Evolutionary conservation across 257 asterid species (phyloP).

Genomic region (Solanum ahanhuiri): DNA sequence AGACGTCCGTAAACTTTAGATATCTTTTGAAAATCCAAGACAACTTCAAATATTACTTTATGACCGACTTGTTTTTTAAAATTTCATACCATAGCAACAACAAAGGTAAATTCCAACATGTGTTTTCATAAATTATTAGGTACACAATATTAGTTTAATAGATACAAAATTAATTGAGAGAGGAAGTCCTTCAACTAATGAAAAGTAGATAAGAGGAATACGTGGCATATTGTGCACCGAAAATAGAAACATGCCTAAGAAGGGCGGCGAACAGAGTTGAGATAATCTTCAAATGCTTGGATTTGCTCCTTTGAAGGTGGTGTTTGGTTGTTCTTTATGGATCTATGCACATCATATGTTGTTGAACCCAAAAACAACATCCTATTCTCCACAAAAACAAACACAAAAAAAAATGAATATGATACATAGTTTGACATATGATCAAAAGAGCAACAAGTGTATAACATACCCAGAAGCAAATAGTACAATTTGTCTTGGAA

Average conservation of each 20-base stretch:
- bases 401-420: background rate
- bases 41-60: no score
- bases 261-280: constrained; percentile 34
- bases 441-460: background rate
- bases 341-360: constrained; percentile 56
- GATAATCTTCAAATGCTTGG: constrained; percentile 36
- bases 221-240: background rate
- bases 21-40: no score
- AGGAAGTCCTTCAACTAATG: background rate
- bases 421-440: background rate
- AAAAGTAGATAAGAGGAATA: background rate
- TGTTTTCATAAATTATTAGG: no score
- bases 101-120: no score
- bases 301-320: constrained; percentile 44
- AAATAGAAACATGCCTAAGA: background rate
- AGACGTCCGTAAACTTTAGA: no score
- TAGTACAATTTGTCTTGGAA: constrained; percentile 36
- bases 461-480: constrained; percentile 33
- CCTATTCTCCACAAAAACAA: constrained; percentile 6
- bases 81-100: no score
- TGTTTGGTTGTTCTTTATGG: constrained; percentile 40
- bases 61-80: no score
- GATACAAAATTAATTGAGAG: no score
- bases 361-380: constrained; percentile 36
- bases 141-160: no score